These are phyloP conservation scores for Spiraea crenata DNA, from an alignment of 331 rosid genomes.

Conservation along the genomic window DNA sequence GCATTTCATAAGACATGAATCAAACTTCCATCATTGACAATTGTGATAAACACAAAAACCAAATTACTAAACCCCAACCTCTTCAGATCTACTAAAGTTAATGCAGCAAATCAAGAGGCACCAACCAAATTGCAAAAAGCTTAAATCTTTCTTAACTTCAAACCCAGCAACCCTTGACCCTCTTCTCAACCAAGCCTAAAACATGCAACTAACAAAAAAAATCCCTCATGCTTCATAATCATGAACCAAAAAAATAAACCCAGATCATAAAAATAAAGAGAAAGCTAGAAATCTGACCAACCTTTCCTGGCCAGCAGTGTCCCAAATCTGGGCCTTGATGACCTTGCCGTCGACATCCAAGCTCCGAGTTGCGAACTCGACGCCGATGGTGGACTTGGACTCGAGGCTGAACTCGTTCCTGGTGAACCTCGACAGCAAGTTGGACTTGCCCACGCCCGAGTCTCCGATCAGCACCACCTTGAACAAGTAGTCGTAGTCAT, in stretches of 20 bases:
- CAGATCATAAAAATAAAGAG: constrained; percentile 12
- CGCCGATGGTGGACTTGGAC: constrained; percentile 59
- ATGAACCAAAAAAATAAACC: constrained; percentile 12
- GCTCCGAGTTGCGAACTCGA: constrained; percentile 60
- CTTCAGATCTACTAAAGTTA: constrained; percentile 27
- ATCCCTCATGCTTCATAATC: background rate
- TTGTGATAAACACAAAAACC: too few species aligned
- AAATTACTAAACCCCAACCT: background rate
- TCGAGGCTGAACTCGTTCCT: constrained; percentile 59
- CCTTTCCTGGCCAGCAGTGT: constrained; percentile 62
- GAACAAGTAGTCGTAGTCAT: constrained; percentile 72
- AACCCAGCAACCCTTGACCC: constrained; percentile 3
- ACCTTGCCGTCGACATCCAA: constrained; percentile 43
- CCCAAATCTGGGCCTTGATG: constrained; percentile 64
- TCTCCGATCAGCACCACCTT: constrained; percentile 73
- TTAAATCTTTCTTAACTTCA: too few species aligned
- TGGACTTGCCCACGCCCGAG: constrained; percentile 57
- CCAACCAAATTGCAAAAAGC: background rate
- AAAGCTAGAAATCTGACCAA: background rate
- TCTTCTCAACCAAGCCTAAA: constrained; percentile 6
- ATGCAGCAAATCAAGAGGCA: constrained; percentile 1
- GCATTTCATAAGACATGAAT: background rate
- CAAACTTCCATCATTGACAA: background rate
- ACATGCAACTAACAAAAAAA: background rate
- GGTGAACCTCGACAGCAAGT: constrained; percentile 57